Base-by-base conservation (phyloP, 768 basidiomycete species). In the Hemileccinum impolitum region DNA sequence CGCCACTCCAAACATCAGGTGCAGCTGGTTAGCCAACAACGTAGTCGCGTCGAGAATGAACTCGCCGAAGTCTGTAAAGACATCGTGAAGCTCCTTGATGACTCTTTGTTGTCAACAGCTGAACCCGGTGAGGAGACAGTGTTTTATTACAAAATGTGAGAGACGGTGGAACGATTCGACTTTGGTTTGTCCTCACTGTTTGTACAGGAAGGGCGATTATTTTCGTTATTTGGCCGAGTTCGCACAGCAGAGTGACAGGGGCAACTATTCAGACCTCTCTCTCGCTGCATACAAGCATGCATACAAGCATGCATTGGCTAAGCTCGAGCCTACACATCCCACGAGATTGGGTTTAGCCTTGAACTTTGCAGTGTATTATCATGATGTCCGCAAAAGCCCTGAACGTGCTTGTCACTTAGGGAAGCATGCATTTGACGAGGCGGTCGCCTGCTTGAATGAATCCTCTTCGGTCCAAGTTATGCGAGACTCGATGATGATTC, bases 351-450 rank as follows among this genome's bases (percentile, higher is more conserved):
- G 91, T 31, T 74, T 94, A 43, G 90, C 91, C 30, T 76, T 94
- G 61, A 94, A 94, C 73, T 93, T 94, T 71, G 85, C 90, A n/a
- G 92, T 94, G 43, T 94, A 89, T 74, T 93, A 88, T 68, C 91
- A 91, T 66, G 78, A 94, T 66, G 89, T 93, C 60, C 78, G 82
- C 56, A 83, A 85, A 67, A 87, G 85, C 63, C 89, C 92, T 21
- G 87, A 90, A 62, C 77, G 87, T 54, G 91, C 91, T 28, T 92
- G 90, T 66, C 87, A 88, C 65, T 75, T 94, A 50, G 91, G 90
- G 43, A 94, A 94, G 71, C 87, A 90, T 63, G 92, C 91, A 4
- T 92, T 94, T 66, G 92, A 94, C 67, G 89, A 92, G 59, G 92
- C 91, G 6, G 83, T 94, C 48, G 75, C 79, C 50, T 82, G 84